A percentile compares a stretch with the other conserved stretches of the same genome.
Evolutionary conservation across 495 filamentous ascomycete species (phyloP).

Genomic region (Cercophora samala): DNA sequence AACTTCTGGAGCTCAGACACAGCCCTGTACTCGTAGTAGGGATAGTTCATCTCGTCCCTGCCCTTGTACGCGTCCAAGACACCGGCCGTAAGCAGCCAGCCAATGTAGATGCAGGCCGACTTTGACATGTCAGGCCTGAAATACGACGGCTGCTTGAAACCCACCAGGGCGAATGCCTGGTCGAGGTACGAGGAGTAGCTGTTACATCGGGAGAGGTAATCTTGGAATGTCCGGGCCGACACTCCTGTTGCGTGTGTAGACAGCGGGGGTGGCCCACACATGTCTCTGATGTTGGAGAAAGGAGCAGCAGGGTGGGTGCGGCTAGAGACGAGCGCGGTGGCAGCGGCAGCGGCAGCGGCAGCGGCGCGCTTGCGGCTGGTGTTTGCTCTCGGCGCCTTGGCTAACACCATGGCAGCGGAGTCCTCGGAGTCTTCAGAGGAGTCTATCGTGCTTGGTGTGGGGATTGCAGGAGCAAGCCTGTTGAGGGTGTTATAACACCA

Average conservation of each 20-base stretch:
- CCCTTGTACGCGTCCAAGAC: constrained; percentile 11
- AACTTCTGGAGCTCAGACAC: constrained; percentile 13
- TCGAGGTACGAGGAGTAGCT: constrained; percentile 15
- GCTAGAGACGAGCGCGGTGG: not conserved
- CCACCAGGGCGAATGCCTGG: constrained; percentile 14
- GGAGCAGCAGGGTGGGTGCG: not conserved
- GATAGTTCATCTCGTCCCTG: constrained; percentile 9
- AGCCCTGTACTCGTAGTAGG: constrained; percentile 15
- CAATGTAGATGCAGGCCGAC: constrained; percentile 18
- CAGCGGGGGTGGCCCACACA: constrained; percentile 12
- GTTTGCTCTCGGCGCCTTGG: constrained; percentile 2
- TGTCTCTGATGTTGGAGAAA: not conserved
- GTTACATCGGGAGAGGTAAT: constrained; percentile 13
- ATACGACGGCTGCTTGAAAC: constrained; percentile 14
- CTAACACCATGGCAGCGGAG: not conserved
- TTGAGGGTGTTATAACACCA: too few relatives aligned
- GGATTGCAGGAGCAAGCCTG: not conserved
- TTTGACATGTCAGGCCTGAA: constrained; percentile 17
- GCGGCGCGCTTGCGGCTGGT: constrained; percentile 1
- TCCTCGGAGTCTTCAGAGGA: constrained; percentile 1
- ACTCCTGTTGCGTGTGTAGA: constrained; percentile 17
- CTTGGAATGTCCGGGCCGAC: constrained; percentile 10
- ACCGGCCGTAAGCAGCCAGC: constrained; percentile 15
- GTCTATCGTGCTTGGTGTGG: not conserved
- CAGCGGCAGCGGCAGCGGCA: not conserved